Base-by-base conservation (phyloP, 305 asterid genomes). In the Fraxinus floribunda region DNA sequence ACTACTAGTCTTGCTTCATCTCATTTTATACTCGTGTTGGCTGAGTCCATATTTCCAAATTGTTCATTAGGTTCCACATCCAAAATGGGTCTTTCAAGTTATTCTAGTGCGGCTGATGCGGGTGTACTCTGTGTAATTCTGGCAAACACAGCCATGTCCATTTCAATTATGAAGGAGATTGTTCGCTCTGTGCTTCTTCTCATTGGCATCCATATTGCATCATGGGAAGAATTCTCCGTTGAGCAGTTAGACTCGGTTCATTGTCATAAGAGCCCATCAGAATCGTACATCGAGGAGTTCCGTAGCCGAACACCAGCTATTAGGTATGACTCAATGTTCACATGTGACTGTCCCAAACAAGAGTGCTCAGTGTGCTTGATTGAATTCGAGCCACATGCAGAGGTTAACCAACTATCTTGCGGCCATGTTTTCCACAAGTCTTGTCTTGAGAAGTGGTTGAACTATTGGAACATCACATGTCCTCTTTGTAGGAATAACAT, bases 401-500 rank as follows among this genome's bases (percentile, higher is more conserved):
- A 92, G 88, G 89, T 96, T 66, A 94, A 94, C 88, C 92, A 84
- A 62, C 93, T 94, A 9, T 78, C 93, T 0, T 96, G 99, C 15
- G 97, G 97, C 77, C 99, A 96, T 18, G 92, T 94, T 38, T 96
- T 96, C 92, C 99, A 96, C 83, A 89, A 86, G 80, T 76, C 62
- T 20, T 96, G 99, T 88, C 88, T 96, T 7, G 98, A 93, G 90
- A 94, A 91, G 77, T 96, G 99, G 99, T 78, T 96, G 83, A 93
- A 89, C 83, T 91, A 86, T 78, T 96, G 98, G 98, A 90, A 91
- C 87, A 86, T 88, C 38, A 96, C 98, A 0, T 96, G 99, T 87
- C 99, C 99, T n/a, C 98, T 96, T 49, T 96, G 99, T 81, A 89
- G 99, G 90, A 91, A 90, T 79, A 74, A 85, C 88, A 88, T 96